Conservation (phyloP, 1,284 basidiomycete species). For the Marasmius fiardii region DNA sequence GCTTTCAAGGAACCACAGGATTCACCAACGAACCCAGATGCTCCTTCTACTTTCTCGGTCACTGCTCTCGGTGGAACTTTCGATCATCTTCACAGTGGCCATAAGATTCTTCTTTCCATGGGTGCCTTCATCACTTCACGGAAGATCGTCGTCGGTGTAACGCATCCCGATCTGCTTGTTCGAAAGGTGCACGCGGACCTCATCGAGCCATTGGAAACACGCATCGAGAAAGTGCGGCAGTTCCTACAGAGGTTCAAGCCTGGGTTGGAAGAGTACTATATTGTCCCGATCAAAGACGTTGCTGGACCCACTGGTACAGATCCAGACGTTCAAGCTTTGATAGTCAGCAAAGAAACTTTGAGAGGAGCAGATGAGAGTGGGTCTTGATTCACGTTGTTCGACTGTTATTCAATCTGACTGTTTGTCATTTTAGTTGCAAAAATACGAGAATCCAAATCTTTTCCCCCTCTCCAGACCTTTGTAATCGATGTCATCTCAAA, state of each 20-base stretch:
- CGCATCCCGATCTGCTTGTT: conserved; percentile 71
- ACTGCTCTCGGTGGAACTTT: conserved; percentile 77
- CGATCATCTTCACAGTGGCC: conserved; percentile 96
- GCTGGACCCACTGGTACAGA: conserved; percentile 88
- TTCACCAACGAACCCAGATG: conserved; percentile 5
- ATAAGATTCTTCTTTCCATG: conserved; percentile 96
- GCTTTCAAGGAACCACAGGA: background rate
- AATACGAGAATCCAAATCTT: conserved; percentile 47
- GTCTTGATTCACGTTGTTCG: conserved; percentile 23
- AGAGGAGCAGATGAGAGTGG: conserved; percentile 70
- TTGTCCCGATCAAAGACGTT: conserved; percentile 77
- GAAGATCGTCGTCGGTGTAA: conserved; percentile 89
- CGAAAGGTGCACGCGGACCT: conserved; percentile 73
- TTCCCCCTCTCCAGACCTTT: conserved; percentile 66
- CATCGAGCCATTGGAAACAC: conserved; percentile 62
- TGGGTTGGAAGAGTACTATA: conserved; percentile 50
- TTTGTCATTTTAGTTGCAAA: conserved; percentile 49
- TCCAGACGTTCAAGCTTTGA: conserved; percentile 79
- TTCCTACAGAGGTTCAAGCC: conserved; percentile 74
- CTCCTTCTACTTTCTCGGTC: conserved; percentile 43
- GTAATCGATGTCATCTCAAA: conserved; percentile 87
- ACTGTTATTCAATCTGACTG: conserved; percentile 1
- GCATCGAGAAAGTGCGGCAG: conserved; percentile 50
- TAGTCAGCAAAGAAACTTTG: conserved; percentile 85
- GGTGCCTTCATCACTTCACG: conserved; percentile 75